Evolutionary conservation across 176 grass and related monocot genomes (phyloP).

Genomic region (Avena insularis): DNA sequence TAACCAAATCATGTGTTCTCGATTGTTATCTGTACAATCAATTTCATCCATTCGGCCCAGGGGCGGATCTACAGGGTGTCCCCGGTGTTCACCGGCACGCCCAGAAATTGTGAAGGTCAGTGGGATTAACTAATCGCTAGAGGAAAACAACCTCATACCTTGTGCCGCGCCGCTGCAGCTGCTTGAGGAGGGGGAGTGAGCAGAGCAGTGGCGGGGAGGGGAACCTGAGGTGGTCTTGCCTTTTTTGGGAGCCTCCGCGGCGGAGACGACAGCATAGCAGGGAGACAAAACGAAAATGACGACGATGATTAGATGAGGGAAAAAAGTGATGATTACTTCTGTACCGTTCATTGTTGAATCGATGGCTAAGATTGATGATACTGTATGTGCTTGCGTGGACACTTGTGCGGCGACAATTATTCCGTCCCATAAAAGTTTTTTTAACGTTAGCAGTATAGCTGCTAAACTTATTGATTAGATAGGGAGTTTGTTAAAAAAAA

Average conservation of each 20-base stretch:
- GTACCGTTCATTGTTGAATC: too few species aligned
- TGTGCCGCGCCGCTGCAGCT: not conserved
- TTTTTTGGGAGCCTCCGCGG: slow-evolving; percentile 5
- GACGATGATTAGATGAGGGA: not conserved
- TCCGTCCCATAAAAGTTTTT: too few species aligned
- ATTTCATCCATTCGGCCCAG: not conserved
- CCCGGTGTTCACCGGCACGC: not conserved
- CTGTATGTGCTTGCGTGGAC: too few species aligned
- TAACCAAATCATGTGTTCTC: not conserved
- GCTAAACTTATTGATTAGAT: too few species aligned
- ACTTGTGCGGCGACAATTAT: too few species aligned
- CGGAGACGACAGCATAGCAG: slow-evolving; percentile 6
- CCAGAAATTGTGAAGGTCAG: not conserved
- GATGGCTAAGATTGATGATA: too few species aligned
- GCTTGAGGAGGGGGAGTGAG: not conserved
- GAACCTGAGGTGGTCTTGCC: slow-evolving; percentile 1
- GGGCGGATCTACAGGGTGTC: not conserved
- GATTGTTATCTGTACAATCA: not conserved
- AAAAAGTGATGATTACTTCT: not conserved
- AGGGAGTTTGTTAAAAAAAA: too few species aligned
- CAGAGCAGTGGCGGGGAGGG: slow-evolving; percentile 8
- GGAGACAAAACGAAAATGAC: slow-evolving; percentile 7
- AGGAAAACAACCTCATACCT: slow-evolving; percentile 11
- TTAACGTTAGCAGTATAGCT: too few species aligned
- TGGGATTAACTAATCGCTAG: not conserved